phyloP scores from a whole-genome alignment of 1,284 basidiomycete species.

The Puccinia horiana region DNA sequence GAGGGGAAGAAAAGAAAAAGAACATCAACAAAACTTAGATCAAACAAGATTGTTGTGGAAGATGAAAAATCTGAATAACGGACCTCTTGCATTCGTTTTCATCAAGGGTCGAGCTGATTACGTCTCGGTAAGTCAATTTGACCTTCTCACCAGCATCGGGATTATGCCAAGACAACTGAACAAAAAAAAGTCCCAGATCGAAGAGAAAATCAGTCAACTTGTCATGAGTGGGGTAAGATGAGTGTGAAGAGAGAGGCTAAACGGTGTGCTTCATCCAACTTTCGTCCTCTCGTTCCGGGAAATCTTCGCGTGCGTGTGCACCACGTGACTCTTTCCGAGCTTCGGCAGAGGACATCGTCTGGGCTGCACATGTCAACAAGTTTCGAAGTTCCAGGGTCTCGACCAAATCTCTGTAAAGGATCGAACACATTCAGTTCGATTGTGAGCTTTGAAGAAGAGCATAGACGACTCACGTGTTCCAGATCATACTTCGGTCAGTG shows the following conservation, averaged over 20 bases:
- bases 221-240: neutral
- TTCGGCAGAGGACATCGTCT: constrained; percentile 92
- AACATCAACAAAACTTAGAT: neutral
- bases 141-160: constrained; percentile 75
- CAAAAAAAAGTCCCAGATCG: constrained; percentile 57
- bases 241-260: neutral
- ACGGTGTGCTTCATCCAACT: constrained; percentile 55
- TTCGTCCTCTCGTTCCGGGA: constrained; percentile 74
- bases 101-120: constrained; percentile 83
- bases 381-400: constrained; percentile 98
- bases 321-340: constrained; percentile 96
- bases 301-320: constrained; percentile 97
- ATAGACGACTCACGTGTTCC: constrained; percentile 78
- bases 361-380: constrained; percentile 87
- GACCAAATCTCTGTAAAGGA: constrained; percentile 74
- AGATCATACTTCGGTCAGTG: constrained; percentile 98
- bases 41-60: neutral
- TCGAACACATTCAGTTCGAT: too few species aligned
- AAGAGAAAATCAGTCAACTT: constrained; percentile 47
- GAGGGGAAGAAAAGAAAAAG: neutral
- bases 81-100: constrained; percentile 82
- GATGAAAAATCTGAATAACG: constrained; percentile 51
- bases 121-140: constrained; percentile 82
- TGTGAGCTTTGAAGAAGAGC: too few species aligned
- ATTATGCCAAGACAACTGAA: constrained; percentile 80